phyloP scores from a whole-genome alignment of 2,329 filamentous ascomycete species.

The Botrytis byssoidea region DNA sequence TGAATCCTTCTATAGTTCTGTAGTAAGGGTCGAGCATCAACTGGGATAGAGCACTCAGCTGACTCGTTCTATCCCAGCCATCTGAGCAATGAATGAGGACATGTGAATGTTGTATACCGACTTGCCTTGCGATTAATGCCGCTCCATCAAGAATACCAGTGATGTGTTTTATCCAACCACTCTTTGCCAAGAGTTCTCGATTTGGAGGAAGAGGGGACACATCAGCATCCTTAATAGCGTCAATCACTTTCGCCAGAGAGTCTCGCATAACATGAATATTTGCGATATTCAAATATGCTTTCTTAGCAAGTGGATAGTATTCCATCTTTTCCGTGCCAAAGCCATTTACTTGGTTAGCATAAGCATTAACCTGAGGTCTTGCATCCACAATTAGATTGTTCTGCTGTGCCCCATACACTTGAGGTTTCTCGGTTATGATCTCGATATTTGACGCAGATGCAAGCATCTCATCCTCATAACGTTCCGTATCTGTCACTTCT shows the following conservation, averaged over 20 bases:
- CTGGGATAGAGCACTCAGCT: slow-evolving; percentile 87
- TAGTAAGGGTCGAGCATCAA: slow-evolving; percentile 95
- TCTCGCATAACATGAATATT: slow-evolving; percentile 98
- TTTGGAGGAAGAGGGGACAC: slow-evolving; percentile 79
- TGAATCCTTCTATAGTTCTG: slow-evolving; percentile 89
- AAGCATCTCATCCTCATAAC: slow-evolving; percentile 67
- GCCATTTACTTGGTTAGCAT: slow-evolving; percentile 90
- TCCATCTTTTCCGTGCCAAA: slow-evolving; percentile 98
- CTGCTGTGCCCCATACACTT: slow-evolving; percentile 88
- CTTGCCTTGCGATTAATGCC: slow-evolving; percentile 77
- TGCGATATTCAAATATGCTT: slow-evolving; percentile 91
- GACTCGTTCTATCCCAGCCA: slow-evolving; percentile 96
- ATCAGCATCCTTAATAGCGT: slow-evolving; percentile 89
- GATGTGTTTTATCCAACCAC: slow-evolving; percentile 90
- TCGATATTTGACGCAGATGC: slow-evolving; percentile 45
- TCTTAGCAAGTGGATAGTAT: slow-evolving; percentile 87
- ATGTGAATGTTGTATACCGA: slow-evolving; percentile 90
- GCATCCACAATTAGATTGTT: slow-evolving; percentile 95
- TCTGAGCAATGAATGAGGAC: slow-evolving; percentile 97
- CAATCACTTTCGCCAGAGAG: slow-evolving; percentile 82
- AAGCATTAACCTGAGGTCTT: slow-evolving; percentile 87
- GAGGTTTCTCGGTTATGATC: slow-evolving; percentile 56
- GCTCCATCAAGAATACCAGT: slow-evolving; percentile 80
- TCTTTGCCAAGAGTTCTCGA: slow-evolving; percentile 75
- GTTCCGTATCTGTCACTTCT: slow-evolving; percentile 62